phyloP scores from a whole-genome alignment of 805 yeast genomes.

The Candida ponderosae region DNA sequence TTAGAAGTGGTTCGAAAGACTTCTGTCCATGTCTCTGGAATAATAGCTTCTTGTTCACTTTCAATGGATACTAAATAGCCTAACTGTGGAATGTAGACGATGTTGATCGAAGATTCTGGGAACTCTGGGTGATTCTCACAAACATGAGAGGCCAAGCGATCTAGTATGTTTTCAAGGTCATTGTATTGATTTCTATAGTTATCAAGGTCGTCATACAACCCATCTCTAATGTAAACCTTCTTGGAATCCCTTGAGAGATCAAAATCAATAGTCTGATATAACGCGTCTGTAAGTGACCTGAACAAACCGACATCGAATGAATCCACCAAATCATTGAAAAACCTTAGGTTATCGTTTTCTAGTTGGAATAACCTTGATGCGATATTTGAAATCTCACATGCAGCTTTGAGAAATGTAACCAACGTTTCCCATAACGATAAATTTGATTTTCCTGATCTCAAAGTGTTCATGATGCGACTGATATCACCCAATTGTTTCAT shows the following conservation, averaged over 20 bases:
- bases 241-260: conserved; percentile 24
- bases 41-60: conserved; percentile 1
- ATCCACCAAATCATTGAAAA: conserved; percentile 11
- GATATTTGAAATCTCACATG: conserved; percentile 10
- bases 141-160: conserved; percentile 14
- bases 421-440: conserved; percentile 24
- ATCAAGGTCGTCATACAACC: conserved; percentile 22
- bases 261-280: conserved; percentile 27
- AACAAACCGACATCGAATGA: conserved; percentile 7
- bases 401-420: conserved; percentile 13
- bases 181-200: conserved; percentile 17
- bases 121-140: conserved; percentile 2
- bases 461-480: conserved; percentile 8
- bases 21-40: conserved; percentile 22
- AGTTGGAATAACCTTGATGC: conserved; percentile 2
- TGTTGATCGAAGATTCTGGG: conserved; percentile 19
- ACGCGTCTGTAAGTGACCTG: conserved; percentile 7
- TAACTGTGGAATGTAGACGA: conserved; percentile 37
- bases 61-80: conserved; percentile 31
- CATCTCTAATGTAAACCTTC: conserved; percentile 21
- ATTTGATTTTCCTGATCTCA: conserved; percentile 20
- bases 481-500: conserved; percentile 25
- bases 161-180: conserved; percentile 25
- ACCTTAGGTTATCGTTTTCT: neutral
- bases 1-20: conserved; percentile 30